Percentiles rank a stretch among this genome's conserved stretches.
Evolutionary conservation across 2,329 filamentous ascomycete species (phyloP).

Genomic region (Neopestalotiopsis sp.): DNA sequence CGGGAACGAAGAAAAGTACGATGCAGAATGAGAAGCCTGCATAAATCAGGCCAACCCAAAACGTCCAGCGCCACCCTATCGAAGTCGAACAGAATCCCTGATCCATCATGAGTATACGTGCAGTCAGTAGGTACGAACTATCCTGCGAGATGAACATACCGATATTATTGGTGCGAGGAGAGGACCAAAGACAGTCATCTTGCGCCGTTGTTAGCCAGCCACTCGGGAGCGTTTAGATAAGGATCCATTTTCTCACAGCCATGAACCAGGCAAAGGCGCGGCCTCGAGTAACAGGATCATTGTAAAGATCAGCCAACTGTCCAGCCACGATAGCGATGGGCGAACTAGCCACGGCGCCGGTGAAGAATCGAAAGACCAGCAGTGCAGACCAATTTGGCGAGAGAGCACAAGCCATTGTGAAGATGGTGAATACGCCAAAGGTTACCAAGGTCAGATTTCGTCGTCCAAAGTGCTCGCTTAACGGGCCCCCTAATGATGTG

Average conservation of each 20-base stretch:
- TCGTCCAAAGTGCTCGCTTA: conserved; percentile 69
- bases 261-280: conserved; percentile 68
- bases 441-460: conserved; percentile 49
- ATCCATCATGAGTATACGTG: not conserved
- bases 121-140: not conserved
- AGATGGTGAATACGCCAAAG: conserved; percentile 53
- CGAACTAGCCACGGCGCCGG: conserved; percentile 58
- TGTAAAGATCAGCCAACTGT: conserved; percentile 70
- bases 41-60: conserved; percentile 73
- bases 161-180: conserved; percentile 70
- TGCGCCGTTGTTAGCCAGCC: not conserved
- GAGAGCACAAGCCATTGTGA: conserved; percentile 61
- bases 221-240: not conserved
- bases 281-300: conserved; percentile 58
- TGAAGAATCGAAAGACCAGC: conserved; percentile 59
- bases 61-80: conserved; percentile 72
- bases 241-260: conserved; percentile 48
- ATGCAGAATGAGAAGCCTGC: conserved; percentile 66
- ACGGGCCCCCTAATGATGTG: conserved; percentile 61
- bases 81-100: conserved; percentile 28
- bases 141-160: not conserved
- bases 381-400: conserved; percentile 57
- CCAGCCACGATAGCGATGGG: conserved; percentile 67
- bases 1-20: conserved; percentile 63
- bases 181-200: conserved; percentile 69